Evolutionary conservation across 345 rosid genomes (phyloP).

Genomic region (Moricandia moricandioides): DNA sequence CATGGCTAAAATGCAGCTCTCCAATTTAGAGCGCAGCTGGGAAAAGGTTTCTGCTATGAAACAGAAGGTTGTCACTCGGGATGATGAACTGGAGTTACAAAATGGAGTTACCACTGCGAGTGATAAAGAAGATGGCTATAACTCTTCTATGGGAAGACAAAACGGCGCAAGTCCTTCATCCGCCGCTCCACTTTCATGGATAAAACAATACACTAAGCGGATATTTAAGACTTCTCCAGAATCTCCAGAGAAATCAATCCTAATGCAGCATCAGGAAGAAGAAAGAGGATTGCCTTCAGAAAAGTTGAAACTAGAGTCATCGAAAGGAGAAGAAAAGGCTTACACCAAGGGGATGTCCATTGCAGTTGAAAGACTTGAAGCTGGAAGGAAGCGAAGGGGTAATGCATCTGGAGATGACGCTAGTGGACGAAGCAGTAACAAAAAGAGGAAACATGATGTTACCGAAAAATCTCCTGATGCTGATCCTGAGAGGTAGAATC

Average conservation of each 20-base stretch:
- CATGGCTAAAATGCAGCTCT: conserved; percentile 62
- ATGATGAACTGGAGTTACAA: conserved; percentile 40
- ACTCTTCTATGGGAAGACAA: conserved; percentile 40
- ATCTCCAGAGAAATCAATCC: conserved; percentile 43
- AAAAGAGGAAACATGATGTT: conserved; percentile 56
- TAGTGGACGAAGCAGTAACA: conserved; percentile 40
- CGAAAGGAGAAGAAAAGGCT: conserved; percentile 41
- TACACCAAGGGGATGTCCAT: conserved; percentile 30
- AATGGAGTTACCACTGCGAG: conserved; percentile 32
- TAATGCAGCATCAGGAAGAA: conserved; percentile 32
- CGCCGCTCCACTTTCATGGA: conserved; percentile 72
- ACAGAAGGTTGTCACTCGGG: conserved; percentile 40
- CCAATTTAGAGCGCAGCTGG: conserved; percentile 57
- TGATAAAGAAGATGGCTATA: conserved; percentile 42
- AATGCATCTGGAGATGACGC: conserved; percentile 32
- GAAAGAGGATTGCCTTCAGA: conserved; percentile 13
- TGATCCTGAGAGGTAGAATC: conserved; percentile 40
- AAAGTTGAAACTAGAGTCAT: conserved; percentile 31
- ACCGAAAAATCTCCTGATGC: conserved; percentile 34
- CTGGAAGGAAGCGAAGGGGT: conserved; percentile 59
- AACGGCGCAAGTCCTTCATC: conserved; percentile 40
- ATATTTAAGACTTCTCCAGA: conserved; percentile 67
- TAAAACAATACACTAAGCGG: conserved; percentile 60
- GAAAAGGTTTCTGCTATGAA: conserved; percentile 55
- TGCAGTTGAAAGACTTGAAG: conserved; percentile 43